Conservation (phyloP, 129 eudicot genomes). For the Dittrichia graveolens region DNA sequence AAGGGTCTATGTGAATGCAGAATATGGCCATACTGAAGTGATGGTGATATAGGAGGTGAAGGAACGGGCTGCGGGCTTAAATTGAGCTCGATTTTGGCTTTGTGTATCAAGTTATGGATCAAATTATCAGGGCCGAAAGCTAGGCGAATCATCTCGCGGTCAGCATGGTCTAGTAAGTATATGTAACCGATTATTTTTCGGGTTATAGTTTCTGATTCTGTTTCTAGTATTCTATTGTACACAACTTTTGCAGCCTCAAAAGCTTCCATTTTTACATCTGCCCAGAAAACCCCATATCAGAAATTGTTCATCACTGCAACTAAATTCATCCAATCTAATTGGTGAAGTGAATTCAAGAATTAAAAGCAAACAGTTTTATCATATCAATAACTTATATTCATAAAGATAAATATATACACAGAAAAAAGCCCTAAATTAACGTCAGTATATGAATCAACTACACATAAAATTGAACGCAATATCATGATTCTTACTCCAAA, state of each 20-base stretch:
- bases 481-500: neutral
- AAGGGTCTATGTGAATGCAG: conserved; percentile 37
- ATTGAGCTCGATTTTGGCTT: conserved; percentile 48
- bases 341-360: neutral
- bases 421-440: conserved; percentile 22
- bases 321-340: neutral
- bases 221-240: conserved; percentile 47
- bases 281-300: conserved; percentile 28
- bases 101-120: conserved; percentile 44
- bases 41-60: conserved; percentile 53
- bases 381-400: neutral
- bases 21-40: conserved; percentile 28
- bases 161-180: conserved; percentile 48
- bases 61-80: conserved; percentile 33
- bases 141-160: conserved; percentile 57
- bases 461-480: conserved; percentile 1
- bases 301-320: conserved; percentile 10
- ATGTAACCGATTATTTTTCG: conserved; percentile 56
- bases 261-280: conserved; percentile 56
- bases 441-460: neutral
- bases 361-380: conserved; percentile 4
- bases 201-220: conserved; percentile 56
- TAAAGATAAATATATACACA: neutral
- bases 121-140: conserved; percentile 62
- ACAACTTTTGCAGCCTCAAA: conserved; percentile 58